phyloP scores from a whole-genome alignment of 805 yeast genomes.

The Starmera amethionina region DNA sequence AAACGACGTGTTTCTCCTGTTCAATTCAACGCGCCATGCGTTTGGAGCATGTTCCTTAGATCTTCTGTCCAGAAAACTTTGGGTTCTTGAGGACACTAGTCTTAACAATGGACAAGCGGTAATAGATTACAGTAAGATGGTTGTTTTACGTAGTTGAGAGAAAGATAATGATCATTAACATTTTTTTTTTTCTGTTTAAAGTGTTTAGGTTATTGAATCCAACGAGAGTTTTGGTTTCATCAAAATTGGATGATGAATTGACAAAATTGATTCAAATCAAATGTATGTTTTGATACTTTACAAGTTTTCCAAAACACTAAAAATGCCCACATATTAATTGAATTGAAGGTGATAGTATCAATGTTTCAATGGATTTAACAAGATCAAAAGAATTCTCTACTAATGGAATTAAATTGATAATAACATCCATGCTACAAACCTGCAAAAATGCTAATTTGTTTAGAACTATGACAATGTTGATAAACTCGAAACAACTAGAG shows the following conservation, averaged over 20 bases:
- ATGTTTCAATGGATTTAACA: not conserved
- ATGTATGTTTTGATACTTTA: not conserved
- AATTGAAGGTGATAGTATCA: too few relatives aligned
- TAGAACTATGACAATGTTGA: not conserved
- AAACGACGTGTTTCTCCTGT: too few relatives aligned
- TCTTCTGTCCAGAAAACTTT: too few relatives aligned
- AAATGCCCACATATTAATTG: too few relatives aligned
- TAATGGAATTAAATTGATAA: not conserved
- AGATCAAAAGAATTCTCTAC: not conserved
- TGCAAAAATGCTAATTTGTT: too few relatives aligned
- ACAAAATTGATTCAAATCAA: not conserved
- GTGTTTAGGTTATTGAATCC: not conserved
- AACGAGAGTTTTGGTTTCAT: not conserved
- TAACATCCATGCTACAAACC: too few relatives aligned
- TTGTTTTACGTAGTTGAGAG: not conserved
- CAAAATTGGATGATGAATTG: not conserved
- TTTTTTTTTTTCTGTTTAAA: not conserved
- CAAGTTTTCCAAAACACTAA: too few relatives aligned
- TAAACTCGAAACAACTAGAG: not conserved
- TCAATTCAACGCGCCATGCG: too few relatives aligned
- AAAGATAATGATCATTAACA: not conserved
- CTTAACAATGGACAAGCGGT: too few relatives aligned
- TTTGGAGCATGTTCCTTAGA: too few relatives aligned
- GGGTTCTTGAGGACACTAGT: too few relatives aligned
- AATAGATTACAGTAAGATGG: not conserved